Evolutionary conservation across 352 stramenopile genomes (phyloP).

Genomic region (Pythium rhizo-oryzae): DNA sequence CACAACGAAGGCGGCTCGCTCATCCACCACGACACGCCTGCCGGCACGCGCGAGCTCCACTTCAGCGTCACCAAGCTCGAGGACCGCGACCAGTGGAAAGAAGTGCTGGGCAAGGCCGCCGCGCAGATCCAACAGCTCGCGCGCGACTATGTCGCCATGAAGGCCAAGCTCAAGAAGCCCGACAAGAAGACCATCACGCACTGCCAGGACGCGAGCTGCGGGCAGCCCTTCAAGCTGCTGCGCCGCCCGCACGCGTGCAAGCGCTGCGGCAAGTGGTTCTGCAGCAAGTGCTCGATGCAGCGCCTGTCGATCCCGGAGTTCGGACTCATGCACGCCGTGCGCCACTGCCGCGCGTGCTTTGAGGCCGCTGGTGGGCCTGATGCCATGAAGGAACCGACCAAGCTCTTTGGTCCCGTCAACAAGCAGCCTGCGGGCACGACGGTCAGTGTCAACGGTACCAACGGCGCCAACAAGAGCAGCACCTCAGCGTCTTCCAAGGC

Average conservation of each 20-base stretch:
- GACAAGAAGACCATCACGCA: constrained; percentile 84
- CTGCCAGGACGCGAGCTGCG: constrained; percentile 71
- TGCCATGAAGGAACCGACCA: constrained; percentile 65
- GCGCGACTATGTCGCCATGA: constrained; percentile 63
- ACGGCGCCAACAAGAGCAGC: neutral
- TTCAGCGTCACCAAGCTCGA: constrained; percentile 88
- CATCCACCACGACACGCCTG: constrained; percentile 44
- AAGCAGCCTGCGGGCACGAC: neutral
- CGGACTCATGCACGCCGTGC: constrained; percentile 73
- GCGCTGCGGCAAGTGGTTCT: constrained; percentile 87
- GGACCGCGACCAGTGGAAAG: constrained; percentile 81
- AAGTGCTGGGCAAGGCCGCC: constrained; percentile 62
- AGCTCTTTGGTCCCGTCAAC: constrained; percentile 52
- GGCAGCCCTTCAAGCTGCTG: constrained; percentile 82
- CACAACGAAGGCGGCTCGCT: constrained; percentile 38
- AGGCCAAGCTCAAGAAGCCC: constrained; percentile 78
- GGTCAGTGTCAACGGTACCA: neutral
- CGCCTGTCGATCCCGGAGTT: constrained; percentile 83
- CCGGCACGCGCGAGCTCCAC: constrained; percentile 71
- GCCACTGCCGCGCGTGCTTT: constrained; percentile 82
- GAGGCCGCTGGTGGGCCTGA: constrained; percentile 61
- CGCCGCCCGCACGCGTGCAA: constrained; percentile 83
- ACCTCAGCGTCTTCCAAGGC: neutral
- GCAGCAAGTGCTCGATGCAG: constrained; percentile 78
- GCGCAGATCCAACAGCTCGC: constrained; percentile 67